Percentiles rank a stretch among this genome's conserved stretches.
Evolutionary conservation across 371 early-diverging fungal species (phyloP).

Genomic region (Mortierella sp.): DNA sequence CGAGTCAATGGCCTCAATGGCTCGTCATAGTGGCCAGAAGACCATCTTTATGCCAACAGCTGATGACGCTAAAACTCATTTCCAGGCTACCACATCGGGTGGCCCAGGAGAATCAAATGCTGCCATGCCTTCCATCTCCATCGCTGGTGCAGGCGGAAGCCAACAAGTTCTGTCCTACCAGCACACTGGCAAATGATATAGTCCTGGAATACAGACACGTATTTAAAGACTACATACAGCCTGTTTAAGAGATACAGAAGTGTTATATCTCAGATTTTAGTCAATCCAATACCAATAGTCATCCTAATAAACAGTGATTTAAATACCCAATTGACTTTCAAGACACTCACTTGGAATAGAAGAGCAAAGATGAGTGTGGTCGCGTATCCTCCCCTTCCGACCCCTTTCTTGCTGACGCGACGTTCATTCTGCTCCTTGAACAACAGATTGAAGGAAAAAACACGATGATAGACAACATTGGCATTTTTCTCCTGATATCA

Average conservation of each 20-base stretch:
- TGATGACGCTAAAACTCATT: conserved; percentile 33
- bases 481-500: too few species aligned
- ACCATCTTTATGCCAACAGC: conserved; percentile 76
- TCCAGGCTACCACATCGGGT: conserved; percentile 16
- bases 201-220: too few species aligned
- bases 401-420: too few species aligned
- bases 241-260: not conserved
- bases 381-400: too few species aligned
- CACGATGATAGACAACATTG: too few species aligned
- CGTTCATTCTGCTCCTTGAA: too few species aligned
- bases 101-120: not conserved
- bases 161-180: conserved; percentile 23
- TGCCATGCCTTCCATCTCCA: conserved; percentile 21
- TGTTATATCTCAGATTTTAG: not conserved
- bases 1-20: conserved; percentile 86
- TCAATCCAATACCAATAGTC: not conserved
- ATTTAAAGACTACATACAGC: not conserved
- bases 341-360: not conserved
- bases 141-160: conserved; percentile 16
- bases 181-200: conserved; percentile 21
- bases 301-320: not conserved
- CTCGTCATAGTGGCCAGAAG: conserved; percentile 72
- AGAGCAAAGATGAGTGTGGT: not conserved
- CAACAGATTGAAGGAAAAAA: too few species aligned
- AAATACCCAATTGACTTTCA: not conserved